A percentile compares a stretch with the other conserved stretches of the same genome.
Conservation (phyloP, 768 basidiomycete species). For the Hysterangium stoloniferum region DNA sequence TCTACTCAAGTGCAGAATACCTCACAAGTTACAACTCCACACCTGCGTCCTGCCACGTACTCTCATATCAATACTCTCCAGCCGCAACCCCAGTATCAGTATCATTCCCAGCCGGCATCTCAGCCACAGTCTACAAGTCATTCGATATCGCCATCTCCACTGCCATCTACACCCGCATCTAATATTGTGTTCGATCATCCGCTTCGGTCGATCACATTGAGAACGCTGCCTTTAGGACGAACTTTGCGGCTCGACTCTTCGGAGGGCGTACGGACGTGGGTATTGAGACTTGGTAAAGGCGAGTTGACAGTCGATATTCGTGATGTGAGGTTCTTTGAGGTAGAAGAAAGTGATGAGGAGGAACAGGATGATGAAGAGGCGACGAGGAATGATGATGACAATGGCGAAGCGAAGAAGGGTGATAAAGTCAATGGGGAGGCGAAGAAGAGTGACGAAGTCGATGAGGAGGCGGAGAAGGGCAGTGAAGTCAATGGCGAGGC, state of each 20-base stretch:
- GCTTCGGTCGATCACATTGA: conserved; percentile 37
- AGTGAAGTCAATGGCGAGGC: conserved; percentile 40
- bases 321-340: conserved; percentile 29
- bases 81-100: conserved; percentile 18
- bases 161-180: conserved; percentile 8
- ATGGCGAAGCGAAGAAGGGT: conserved; percentile 52
- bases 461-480: conserved; percentile 52
- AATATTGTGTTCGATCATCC: conserved; percentile 12
- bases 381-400: too few relatives aligned
- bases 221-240: conserved; percentile 53
- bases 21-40: conserved; percentile 50
- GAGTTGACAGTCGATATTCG: conserved; percentile 51
- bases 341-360: conserved; percentile 14
- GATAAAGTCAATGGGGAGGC: conserved; percentile 28
- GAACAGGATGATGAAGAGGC: neutral
- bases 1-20: conserved; percentile 21
- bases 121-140: conserved; percentile 10
- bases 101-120: conserved; percentile 24
- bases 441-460: too few relatives aligned
- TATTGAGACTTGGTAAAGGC: conserved; percentile 47
- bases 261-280: conserved; percentile 72
- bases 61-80: conserved; percentile 16
- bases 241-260: conserved; percentile 50
- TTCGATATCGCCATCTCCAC: conserved; percentile 11
- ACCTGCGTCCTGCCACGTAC: conserved; percentile 30